Base-by-base conservation (phyloP, 2,329 filamentous ascomycete genomes). In the Aquanectria penicillioides region DNA sequence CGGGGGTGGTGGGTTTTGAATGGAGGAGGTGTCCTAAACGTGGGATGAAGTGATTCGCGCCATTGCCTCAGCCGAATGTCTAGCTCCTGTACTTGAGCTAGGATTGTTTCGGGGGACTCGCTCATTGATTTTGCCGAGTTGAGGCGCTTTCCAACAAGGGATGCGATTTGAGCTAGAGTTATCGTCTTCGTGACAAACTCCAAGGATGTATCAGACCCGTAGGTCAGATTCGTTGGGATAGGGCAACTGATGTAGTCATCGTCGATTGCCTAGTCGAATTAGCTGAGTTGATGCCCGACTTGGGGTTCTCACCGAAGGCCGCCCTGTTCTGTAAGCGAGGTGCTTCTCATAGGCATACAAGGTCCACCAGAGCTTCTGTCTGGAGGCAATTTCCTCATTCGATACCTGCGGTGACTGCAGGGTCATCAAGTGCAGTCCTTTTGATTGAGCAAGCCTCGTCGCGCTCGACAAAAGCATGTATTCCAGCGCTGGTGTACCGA, bases 231-330 rank as follows among this genome's bases (percentile, higher is more conserved):
- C n/a, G 40, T 22, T 7, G 38, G 51, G 0, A 54, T 23, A 10
- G 38, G 40, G 15, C 51, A 54, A 31, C 51, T 54, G 11, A 54
- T 28, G 17, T 40, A 54, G 25, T 54, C 51, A 18, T 54, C 51
- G 31, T 54, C 51, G 15, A 54, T 54, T 5, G 41, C 50, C 64
- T 66, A 22, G 5, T 11, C 5, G 5, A 6, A 13, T 37, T 37
- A 38, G 33, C n/a, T n/a, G n/a, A 18, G 8, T 12, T 11, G 25
- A 23, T n/a, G 11, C 2, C 2, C 4, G 2, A 28, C 6, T 13
- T n/a, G 8, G 17, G 15, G 5, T 6, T 28, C 26, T 31, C 23
- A 53, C 50, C 10, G 50, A 53, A 28, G 50, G 50, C 6, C 38
- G 29, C 2, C 50, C 40, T 9, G 38, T 34, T 6, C 50, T 28